These are phyloP conservation scores for Chaetomium strumarium DNA, from an alignment of 2,329 filamentous ascomycete species.

Conservation along the genomic window DNA sequence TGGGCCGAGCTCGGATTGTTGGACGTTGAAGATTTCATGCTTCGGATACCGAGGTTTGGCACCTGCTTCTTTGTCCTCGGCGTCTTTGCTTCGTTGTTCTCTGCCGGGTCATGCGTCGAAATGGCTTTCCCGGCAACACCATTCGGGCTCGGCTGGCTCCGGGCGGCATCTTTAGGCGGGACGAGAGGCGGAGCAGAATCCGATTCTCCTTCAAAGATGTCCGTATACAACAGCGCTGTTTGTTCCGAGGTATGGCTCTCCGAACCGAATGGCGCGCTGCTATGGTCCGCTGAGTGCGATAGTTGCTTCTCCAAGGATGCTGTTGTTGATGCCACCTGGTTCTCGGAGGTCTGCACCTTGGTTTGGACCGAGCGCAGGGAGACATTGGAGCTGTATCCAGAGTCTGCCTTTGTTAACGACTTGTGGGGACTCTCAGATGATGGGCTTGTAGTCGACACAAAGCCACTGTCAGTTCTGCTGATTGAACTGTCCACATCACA, in stretches of 20 bases:
- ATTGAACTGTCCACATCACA: constrained; percentile 26
- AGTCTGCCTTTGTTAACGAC: constrained; percentile 52
- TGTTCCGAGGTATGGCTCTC: constrained; percentile 2
- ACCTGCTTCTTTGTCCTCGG: constrained; percentile 19
- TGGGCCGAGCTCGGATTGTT: constrained; percentile 28
- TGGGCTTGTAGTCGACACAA: constrained; percentile 37
- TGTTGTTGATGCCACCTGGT: constrained; percentile 16
- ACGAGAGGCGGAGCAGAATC: constrained; percentile 32
- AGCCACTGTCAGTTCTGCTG: constrained; percentile 43
- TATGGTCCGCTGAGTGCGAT: background rate
- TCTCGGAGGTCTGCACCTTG: constrained; percentile 28
- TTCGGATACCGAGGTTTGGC: constrained; percentile 23
- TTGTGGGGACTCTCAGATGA: constrained; percentile 38
- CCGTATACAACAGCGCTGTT: background rate
- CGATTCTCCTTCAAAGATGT: constrained; percentile 18
- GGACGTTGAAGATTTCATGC: constrained; percentile 25
- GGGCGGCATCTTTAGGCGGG: constrained; percentile 31
- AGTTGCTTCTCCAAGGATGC: background rate
- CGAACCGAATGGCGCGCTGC: background rate
- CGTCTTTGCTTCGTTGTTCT: constrained; percentile 2
- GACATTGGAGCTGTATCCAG: constrained; percentile 55
- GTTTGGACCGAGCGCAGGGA: constrained; percentile 49
- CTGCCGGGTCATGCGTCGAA: background rate
- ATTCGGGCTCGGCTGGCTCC: constrained; percentile 14
- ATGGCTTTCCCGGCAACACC: constrained; percentile 5